Percentiles rank a stretch among this genome's conserved stretches.
Conservation (phyloP, 2,329 filamentous ascomycete species). For the Colletotrichum costaricense region DNA sequence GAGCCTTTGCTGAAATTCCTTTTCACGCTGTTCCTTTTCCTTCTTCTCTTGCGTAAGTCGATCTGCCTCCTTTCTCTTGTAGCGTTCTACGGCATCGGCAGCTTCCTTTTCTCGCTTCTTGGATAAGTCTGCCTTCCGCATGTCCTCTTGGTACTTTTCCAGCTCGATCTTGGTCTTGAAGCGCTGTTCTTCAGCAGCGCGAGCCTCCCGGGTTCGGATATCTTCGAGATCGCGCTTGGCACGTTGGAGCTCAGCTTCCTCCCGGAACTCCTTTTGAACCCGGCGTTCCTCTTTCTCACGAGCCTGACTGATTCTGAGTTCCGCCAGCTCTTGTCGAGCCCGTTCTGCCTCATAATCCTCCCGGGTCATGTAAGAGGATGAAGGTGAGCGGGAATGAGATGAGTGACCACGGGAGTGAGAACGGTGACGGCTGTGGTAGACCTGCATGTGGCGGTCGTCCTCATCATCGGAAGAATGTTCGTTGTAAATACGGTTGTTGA, state of each 20-base stretch:
- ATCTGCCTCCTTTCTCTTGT: slow-evolving; percentile 60
- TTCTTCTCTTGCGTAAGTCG: slow-evolving; percentile 58
- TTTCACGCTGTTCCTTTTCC: slow-evolving; percentile 61
- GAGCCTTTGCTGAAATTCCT: slow-evolving; percentile 65
- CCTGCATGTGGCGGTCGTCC: slow-evolving; percentile 45
- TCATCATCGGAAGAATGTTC: slow-evolving; percentile 58
- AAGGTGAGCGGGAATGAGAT: slow-evolving; percentile 47
- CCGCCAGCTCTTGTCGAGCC: slow-evolving; percentile 56
- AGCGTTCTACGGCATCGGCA: slow-evolving; percentile 63
- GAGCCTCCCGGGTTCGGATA: slow-evolving; percentile 58
- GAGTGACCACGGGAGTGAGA: slow-evolving; percentile 43
- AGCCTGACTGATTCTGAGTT: slow-evolving; percentile 53
- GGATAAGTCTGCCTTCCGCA: slow-evolving; percentile 57
- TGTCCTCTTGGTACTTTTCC: slow-evolving; percentile 58
- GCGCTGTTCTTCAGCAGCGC: slow-evolving; percentile 60
- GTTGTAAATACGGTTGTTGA: slow-evolving; percentile 68
- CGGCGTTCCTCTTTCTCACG: slow-evolving; percentile 55
- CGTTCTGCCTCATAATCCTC: slow-evolving; percentile 55
- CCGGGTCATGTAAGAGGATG: slow-evolving; percentile 51
- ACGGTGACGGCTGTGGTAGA: slow-evolving; percentile 42
- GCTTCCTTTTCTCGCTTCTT: slow-evolving; percentile 58
- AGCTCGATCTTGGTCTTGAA: slow-evolving; percentile 64
- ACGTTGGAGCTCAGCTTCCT: slow-evolving; percentile 62
- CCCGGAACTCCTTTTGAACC: slow-evolving; percentile 52
- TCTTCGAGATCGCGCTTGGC: slow-evolving; percentile 61